Evolutionary conservation across 345 rosid genomes (phyloP), one percentile per base, ranked within the genome.

Genomic region (Durio zibethinus): DNA sequence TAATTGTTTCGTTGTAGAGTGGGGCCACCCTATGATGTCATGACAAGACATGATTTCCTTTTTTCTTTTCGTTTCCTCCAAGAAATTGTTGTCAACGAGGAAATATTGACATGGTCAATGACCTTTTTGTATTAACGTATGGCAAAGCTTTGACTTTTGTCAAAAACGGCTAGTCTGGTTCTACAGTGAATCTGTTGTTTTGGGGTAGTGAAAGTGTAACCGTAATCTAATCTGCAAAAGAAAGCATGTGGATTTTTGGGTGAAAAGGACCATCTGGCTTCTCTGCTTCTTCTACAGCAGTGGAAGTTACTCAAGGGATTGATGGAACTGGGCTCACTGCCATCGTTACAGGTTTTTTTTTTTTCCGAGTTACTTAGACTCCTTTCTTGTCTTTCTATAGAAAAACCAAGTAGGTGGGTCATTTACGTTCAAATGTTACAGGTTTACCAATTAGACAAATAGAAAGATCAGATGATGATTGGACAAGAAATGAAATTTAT

Each of bases 301-400:
- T 61, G 38, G 80, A 86, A 69, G 84, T 86, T 54, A 86, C 91
- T 10, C 76, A 63, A 16, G 88, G 83, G 72, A 60, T 88, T 61
- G 86, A 88, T 78, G 89, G 82, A 23, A 72, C 84, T 61, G 86
- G 80, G 43, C 86, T 86, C 70, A 86, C 89, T 60, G 88, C 91
- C 74, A 75, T 86, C 23, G 79, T 88, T 72, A 82, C 89, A 74
- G 89, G 89, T 84, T 20, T 40, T 16, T 4, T 4, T 50, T 50
- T 21, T 20, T 21, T 60, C 15, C 8, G 33, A 21, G 5, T n/a
- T 56, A 6, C 21, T 38, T 59, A 4, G 16, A 4, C 18, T 62
- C 15, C 48, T 21, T 27, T 69, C 27, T 66, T 45, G 47, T n/a
- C 10, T 60, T 62, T 33, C 21, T 18, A 0, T 31, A 27, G 66